Conservation (phyloP, 495 filamentous ascomycete genomes). For the Aspergillus affinis region DNA sequence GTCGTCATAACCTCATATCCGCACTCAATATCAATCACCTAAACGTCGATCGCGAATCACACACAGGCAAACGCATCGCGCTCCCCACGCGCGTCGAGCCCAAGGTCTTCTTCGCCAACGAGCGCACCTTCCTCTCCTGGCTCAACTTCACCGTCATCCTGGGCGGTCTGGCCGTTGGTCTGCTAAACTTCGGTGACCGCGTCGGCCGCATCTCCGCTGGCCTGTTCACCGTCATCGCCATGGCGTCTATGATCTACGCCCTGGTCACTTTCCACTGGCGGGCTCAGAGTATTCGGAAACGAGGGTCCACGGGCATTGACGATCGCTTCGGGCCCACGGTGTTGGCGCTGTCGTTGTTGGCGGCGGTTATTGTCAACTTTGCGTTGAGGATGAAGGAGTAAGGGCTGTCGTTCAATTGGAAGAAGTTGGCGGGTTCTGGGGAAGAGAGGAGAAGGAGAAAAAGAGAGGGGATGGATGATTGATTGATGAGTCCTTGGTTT, state of each 20-base stretch:
- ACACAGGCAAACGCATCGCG: constrained; percentile 90
- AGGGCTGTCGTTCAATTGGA: too few relatives aligned
- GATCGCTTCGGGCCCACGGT: constrained; percentile 92
- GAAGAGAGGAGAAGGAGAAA: background rate
- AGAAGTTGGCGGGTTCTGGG: background rate
- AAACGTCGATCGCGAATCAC: background rate
- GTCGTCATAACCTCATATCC: background rate
- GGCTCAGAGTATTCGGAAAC: constrained; percentile 84
- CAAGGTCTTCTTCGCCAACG: constrained; percentile 99
- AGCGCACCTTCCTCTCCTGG: constrained; percentile 98
- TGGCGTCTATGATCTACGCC: constrained; percentile 94
- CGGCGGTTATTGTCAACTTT: constrained; percentile 92
- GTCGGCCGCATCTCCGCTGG: constrained; percentile 89
- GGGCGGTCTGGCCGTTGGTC: constrained; percentile 89
- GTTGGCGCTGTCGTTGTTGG: constrained; percentile 76
- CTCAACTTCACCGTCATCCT: constrained; percentile 99
- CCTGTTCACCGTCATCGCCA: constrained; percentile 91
- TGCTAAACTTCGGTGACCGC: constrained; percentile 96
- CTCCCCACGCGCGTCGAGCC: constrained; percentile 97
- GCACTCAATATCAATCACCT: background rate
- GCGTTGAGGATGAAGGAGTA: constrained; percentile 72
- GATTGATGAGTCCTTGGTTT: background rate
- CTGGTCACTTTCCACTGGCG: constrained; percentile 95
- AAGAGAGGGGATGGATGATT: background rate
- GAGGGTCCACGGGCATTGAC: constrained; percentile 94